Base-by-base conservation (phyloP, 768 basidiomycete species). In the Hygrophorus russula region DNA sequence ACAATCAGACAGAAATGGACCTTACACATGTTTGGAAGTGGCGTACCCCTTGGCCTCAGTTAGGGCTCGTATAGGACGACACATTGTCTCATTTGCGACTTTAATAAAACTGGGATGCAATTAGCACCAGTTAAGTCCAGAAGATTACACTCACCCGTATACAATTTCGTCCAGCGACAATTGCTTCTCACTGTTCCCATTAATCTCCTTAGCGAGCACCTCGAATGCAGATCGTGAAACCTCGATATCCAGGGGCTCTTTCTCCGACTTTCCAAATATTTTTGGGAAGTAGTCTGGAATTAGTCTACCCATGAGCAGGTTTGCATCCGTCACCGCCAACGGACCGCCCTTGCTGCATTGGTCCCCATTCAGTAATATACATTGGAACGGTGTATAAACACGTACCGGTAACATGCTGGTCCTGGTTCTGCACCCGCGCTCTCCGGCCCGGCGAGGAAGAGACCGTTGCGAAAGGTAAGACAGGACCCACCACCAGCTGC, bases 61-160 rank as follows among this genome's bases (percentile, higher is more conserved):
- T 50, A 94, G 60, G 1, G 89, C 80, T 2, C 93, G 79, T 45
- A 97, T 94, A 6, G 93, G 93, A 37, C 93, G 68, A 50, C 82
- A 85, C 92, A 97, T 97, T 0, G 89, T 92, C 66, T 97, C 93
- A 52, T 96, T 96, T 7, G 92, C 92, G 8, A 94, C 91, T 55
- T 92, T 89, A 64, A 97, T 83, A 61, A 92, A 96, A 4, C 91
- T 89, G 39, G 13, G 42, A 32, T 14, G 38, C 27, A 31, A 36
- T 42, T n/a, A 44, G 9, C 5, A 30, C 9, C 5, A 27, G 17
- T 4, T 13, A 10, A 5, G n/a, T n/a, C n/a, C n/a, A n/a, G n/a
- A n/a, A n/a, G n/a, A 13, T 13, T 12, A 24, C 6, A 59, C 75
- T 13, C 31, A 87, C 85, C 88, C 93, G 49, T 87, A 92, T 8